Evolutionary conservation across 2,329 filamentous ascomycete species (phyloP), one percentile per base, ranked within the genome.

Genomic region (Fusarium sp.): DNA sequence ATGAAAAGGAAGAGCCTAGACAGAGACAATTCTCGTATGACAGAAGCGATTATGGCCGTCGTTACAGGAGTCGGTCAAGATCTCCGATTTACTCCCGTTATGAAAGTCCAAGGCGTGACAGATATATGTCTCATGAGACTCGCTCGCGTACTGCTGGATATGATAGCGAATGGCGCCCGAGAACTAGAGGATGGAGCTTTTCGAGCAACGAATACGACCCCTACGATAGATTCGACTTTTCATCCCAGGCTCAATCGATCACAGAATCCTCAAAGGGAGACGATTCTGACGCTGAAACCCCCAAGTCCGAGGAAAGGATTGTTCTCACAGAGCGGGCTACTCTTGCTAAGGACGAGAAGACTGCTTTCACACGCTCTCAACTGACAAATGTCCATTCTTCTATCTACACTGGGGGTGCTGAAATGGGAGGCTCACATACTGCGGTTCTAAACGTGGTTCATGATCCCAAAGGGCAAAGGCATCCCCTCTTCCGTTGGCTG

Each of bases 401-500:
- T 2, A 64, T 70, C 9, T 83, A 83, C 41, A 80, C 78, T 2
- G 81, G 81, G 0, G 78, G 79, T 48, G 78, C 77, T 24, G 76
- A 80, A 28, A 72, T 77, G 16, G 77, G 79, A 8, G 80, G 80
- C 15, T 73, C 67, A 8, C 81, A 83, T 55, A 73, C 72, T 8
- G 78, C 76, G 2, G 75, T 74, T 23, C 63, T 83, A 46, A 81
- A 78, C 3, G 69, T 78, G 13, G 67, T 82, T 0, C 76, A 81
- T 26, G 79, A 80, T 21, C 56, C 74, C 6, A 75, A 72, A 44
- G 74, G 69, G 8, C 75, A 74, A 29, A 74, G 71, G 6, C 75
- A 78, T 15, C 75, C 80, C 11, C 64, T 84, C 1, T 84, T 82
- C 44, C 77, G 77, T 66, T 84, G 82, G 81, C 77, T 84, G 77